A percentile compares a stretch with the other conserved stretches of the same genome.
phyloP scores from a whole-genome alignment of 2,329 filamentous ascomycete species.

The Venturia aucupariae region DNA sequence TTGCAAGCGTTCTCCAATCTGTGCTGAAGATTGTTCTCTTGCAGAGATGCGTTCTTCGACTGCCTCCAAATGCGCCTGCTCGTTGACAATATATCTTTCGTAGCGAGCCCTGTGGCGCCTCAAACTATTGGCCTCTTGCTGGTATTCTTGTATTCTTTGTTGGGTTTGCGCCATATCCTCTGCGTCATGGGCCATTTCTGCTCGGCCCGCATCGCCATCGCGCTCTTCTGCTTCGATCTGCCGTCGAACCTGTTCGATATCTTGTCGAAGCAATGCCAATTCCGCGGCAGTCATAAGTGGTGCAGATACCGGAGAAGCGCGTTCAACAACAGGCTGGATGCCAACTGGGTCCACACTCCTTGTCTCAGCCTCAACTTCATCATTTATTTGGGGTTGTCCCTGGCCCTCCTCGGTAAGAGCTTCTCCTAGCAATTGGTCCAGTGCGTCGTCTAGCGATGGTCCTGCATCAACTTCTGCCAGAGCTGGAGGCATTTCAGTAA shows the following conservation, averaged over 20 bases:
- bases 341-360: not conserved
- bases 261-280: not conserved
- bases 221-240: constrained; percentile 2
- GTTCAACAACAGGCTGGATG: not conserved
- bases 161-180: not conserved
- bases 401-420: constrained; percentile 13
- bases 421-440: constrained; percentile 26
- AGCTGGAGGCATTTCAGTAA: not conserved
- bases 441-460: constrained; percentile 23
- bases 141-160: not conserved
- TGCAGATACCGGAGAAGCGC: not conserved
- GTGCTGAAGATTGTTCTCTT: not conserved
- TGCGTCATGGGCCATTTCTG: constrained; percentile 1
- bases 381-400: not conserved
- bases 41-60: not conserved
- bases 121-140: not conserved
- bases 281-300: not conserved
- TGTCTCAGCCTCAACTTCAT: constrained; percentile 3
- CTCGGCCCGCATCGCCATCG: not conserved
- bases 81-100: not conserved
- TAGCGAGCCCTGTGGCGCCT: not conserved
- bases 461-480: not conserved
- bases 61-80: not conserved
- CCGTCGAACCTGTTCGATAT: not conserved
- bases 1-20: not conserved